These are phyloP conservation scores for Saccharomyces hybrid DNA, from an alignment of 1,139 yeast species.

Conservation along the genomic window DNA sequence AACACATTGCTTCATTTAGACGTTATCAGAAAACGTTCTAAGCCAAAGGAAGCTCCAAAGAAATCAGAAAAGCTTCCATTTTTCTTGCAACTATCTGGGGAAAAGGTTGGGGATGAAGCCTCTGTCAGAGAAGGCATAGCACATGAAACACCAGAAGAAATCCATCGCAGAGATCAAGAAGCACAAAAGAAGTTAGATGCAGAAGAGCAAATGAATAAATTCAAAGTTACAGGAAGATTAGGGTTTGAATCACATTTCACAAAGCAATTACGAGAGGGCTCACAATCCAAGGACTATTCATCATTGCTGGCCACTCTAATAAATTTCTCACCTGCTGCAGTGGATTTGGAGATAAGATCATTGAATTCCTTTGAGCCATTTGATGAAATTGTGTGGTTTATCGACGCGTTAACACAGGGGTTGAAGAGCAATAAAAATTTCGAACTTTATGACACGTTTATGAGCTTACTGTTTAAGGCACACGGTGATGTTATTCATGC, in stretches of 20 bases:
- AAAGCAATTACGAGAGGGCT: slow-evolving; percentile 48
- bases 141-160: slow-evolving; percentile 15
- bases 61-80: slow-evolving; percentile 80
- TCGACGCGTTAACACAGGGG: slow-evolving; percentile 59
- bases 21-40: slow-evolving; percentile 75
- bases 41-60: slow-evolving; percentile 83
- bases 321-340: slow-evolving; percentile 64
- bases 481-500: slow-evolving; percentile 78
- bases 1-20: slow-evolving; percentile 76
- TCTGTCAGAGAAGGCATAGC: slow-evolving; percentile 48
- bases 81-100: slow-evolving; percentile 63
- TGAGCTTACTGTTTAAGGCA: slow-evolving; percentile 60
- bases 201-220: slow-evolving; percentile 22
- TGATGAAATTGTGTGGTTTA: slow-evolving; percentile 60
- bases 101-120: slow-evolving; percentile 63
- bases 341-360: slow-evolving; percentile 84
- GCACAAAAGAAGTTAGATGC: slow-evolving; percentile 15
- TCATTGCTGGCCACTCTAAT: slow-evolving; percentile 51
- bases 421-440: slow-evolving; percentile 49
- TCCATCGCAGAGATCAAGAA: slow-evolving; percentile 11
- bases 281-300: slow-evolving; percentile 36
- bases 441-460: slow-evolving; percentile 52
- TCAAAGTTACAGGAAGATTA: slow-evolving; percentile 30
- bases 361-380: slow-evolving; percentile 46
- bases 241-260: slow-evolving; percentile 75